A percentile compares a stretch with the other conserved stretches of the same genome.
Conservation (phyloP, 352 stramenopile genomes). For the Peronospora tabacina region DNA sequence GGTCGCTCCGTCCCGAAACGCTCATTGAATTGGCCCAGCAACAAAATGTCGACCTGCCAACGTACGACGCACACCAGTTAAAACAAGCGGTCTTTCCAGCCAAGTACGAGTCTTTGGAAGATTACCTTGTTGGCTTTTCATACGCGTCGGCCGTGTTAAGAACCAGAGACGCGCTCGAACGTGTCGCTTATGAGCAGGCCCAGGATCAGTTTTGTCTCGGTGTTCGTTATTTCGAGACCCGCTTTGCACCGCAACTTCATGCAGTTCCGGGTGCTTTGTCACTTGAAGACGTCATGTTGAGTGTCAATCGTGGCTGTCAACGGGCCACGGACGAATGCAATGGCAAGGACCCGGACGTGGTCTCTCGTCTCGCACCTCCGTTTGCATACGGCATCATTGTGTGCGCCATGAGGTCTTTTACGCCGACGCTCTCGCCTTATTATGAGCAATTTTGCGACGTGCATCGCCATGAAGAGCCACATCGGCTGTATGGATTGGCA, state of each 20-base stretch:
- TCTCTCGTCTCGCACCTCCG: slow-evolving; percentile 40
- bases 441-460: slow-evolving; percentile 80
- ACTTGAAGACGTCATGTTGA: slow-evolving; percentile 66
- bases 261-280: slow-evolving; percentile 51
- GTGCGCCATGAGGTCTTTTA: slow-evolving; percentile 87
- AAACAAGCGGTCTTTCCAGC: slow-evolving; percentile 68
- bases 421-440: slow-evolving; percentile 69
- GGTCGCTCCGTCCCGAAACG: slow-evolving; percentile 69
- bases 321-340: slow-evolving; percentile 68
- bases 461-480: slow-evolving; percentile 58
- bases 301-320: slow-evolving; percentile 50
- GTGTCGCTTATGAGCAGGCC: slow-evolving; percentile 80
- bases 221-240: slow-evolving; percentile 82
- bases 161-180: slow-evolving; percentile 53
- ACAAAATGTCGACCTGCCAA: slow-evolving; percentile 63
- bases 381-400: slow-evolving; percentile 86
- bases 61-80: slow-evolving; percentile 56
- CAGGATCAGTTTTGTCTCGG: slow-evolving; percentile 70
- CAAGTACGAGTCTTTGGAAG: slow-evolving; percentile 70
- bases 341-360: slow-evolving; percentile 39
- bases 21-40: slow-evolving; percentile 76
- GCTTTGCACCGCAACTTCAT: slow-evolving; percentile 81
- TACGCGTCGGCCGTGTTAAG: slow-evolving; percentile 70
- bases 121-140: slow-evolving; percentile 82
- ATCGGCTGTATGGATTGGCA: slow-evolving; percentile 72